phyloP scores from a whole-genome alignment of 306 rosid species.

The Malus asiatica region DNA sequence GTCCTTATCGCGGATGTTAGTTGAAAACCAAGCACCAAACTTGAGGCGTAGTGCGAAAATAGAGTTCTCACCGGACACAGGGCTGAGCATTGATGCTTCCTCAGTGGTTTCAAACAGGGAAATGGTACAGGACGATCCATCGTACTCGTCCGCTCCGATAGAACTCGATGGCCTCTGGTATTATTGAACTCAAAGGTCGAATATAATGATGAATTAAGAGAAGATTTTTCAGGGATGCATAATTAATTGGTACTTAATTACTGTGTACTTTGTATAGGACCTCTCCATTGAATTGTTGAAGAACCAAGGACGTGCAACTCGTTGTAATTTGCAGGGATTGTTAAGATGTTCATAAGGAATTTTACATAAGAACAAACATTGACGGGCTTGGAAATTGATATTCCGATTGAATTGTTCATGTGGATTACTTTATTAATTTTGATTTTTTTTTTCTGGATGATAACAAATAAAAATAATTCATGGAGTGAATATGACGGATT shows the following conservation, averaged over 20 bases:
- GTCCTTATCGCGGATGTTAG: constrained; percentile 35
- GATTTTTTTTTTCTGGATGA: not conserved
- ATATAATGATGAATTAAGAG: not conserved
- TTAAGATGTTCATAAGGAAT: not conserved
- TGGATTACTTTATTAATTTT: not conserved
- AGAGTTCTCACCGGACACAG: constrained; percentile 17
- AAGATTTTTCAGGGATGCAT: not conserved
- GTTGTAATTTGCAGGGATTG: not conserved
- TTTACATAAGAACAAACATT: constrained; percentile 13
- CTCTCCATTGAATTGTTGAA: not conserved
- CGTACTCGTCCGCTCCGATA: constrained; percentile 37
- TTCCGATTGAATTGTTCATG: not conserved
- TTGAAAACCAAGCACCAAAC: constrained; percentile 28
- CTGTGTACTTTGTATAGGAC: not conserved
- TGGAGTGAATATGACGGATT: not conserved
- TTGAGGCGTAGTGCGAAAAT: constrained; percentile 12
- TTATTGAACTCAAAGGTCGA: constrained; percentile 23
- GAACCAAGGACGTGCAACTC: not conserved
- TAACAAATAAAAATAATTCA: not conserved
- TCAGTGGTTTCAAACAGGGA: constrained; percentile 31
- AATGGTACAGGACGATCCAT: constrained; percentile 35
- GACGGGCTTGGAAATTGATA: not conserved
- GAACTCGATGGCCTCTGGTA: constrained; percentile 49
- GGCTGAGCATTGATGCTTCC: constrained; percentile 28
- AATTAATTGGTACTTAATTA: not conserved